Evolutionary conservation across 495 filamentous ascomycete genomes (phyloP), one percentile per base, ranked within the genome.

Genomic region (Lophiotrema nucula): DNA sequence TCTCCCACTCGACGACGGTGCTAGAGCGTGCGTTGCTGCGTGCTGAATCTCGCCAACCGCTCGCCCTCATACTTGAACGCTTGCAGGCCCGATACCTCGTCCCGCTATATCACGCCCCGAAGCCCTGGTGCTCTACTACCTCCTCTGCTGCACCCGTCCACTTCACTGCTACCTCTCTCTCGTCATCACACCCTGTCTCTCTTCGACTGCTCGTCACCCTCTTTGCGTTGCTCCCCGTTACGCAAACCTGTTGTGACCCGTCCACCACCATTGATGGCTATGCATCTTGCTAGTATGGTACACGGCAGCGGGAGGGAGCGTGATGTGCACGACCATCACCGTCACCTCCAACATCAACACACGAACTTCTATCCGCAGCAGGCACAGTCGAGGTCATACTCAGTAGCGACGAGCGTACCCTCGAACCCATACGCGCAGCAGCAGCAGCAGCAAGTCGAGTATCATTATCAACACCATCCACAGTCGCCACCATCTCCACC

Each of bases 251-350:
- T 44, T 39, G 64, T 63, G 47, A 47, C 59, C 44, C 58, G 51
- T 63, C 26, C 21, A 23, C 28, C 50, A 26, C 15, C 44, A 12
- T 65, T 49, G 23, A 68, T 62, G 65, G 62, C 46, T 27, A 69
- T 69, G 66, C 66, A 69, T 49, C 55, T 69, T 60, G 58, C 66
- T 50, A 69, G 59, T 38, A 69, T 69, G 66, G 66, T 69, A 44
- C 66, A 69, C 64, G 53, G 53, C 56, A 66, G 58, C 50, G 63
- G 63, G 58, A 56, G 63, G 53, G 63, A 68, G 38, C 65, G 53
- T 54, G 59, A 65, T 50, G 57, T 27, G 53, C 63, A 61, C 11
- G 26, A 37, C n/a, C 57, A 41, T 5, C 35, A 31, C 1, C 60
- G 51, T 13, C 47, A 58, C 16, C 47, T 23, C 15, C 60, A 46